Evolutionary conservation across 2,329 filamentous ascomycete species (phyloP).

Genomic region (Cladosporium cucumerinum): DNA sequence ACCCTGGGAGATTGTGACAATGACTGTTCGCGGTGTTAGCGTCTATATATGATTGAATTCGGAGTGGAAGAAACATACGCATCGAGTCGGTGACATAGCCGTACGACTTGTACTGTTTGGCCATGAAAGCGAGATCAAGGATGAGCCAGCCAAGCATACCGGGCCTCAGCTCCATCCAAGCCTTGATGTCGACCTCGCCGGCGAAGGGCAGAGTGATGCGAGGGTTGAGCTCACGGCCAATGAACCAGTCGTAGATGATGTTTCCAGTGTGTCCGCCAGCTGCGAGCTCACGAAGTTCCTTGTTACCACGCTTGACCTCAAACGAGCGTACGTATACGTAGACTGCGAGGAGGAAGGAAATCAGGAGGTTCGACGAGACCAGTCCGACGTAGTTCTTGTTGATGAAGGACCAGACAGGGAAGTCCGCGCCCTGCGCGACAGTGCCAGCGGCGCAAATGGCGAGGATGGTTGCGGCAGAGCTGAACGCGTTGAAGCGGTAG

Average conservation of each 20-base stretch:
- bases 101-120: slow-evolving; percentile 81
- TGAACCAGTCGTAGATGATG: slow-evolving; percentile 91
- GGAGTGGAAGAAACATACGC: slow-evolving; percentile 24
- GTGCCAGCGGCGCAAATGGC: slow-evolving; percentile 72
- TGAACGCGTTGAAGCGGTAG: slow-evolving; percentile 77
- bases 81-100: slow-evolving; percentile 85
- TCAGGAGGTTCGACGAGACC: slow-evolving; percentile 75
- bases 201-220: slow-evolving; percentile 74
- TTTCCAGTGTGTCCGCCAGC: slow-evolving; percentile 80
- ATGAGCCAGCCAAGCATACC: slow-evolving; percentile 88
- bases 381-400: slow-evolving; percentile 87
- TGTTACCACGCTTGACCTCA: slow-evolving; percentile 71
- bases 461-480: slow-evolving; percentile 70
- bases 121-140: slow-evolving; percentile 77
- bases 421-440: slow-evolving; percentile 71
- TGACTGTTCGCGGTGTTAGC: slow-evolving; percentile 41
- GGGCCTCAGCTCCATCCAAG: slow-evolving; percentile 85
- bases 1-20: slow-evolving; percentile 72
- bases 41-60: background rate
- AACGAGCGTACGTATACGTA: slow-evolving; percentile 84
- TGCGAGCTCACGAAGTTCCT: slow-evolving; percentile 71
- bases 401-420: slow-evolving; percentile 88
- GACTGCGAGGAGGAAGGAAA: slow-evolving; percentile 68
- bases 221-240: slow-evolving; percentile 91
- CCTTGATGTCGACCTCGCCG: slow-evolving; percentile 85